These are phyloP conservation scores for Diutina scorzettiae DNA, from an alignment of 1,139 yeast species.

Conservation along the genomic window DNA sequence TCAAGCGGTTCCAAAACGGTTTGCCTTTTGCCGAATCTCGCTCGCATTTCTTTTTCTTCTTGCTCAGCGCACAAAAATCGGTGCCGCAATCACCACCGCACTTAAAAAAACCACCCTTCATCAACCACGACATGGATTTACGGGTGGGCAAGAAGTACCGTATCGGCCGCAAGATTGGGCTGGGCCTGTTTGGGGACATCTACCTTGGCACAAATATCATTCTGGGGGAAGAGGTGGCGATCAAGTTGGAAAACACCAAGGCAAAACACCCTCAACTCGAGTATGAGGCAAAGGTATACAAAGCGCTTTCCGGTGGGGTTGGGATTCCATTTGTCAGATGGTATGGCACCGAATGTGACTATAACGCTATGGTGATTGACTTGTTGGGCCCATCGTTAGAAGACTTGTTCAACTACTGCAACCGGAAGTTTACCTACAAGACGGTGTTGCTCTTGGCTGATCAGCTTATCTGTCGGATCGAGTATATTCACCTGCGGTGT, in stretches of 20 bases:
- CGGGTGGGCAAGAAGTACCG: constrained; percentile 93
- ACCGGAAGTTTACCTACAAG: constrained; percentile 83
- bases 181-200: constrained; percentile 96
- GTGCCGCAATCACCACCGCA: too few species aligned
- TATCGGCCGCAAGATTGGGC: constrained; percentile 91
- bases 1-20: too few species aligned
- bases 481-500: constrained; percentile 89
- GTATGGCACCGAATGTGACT: constrained; percentile 96
- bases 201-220: constrained; percentile 87
- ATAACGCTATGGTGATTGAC: constrained; percentile 94
- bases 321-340: constrained; percentile 96
- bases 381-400: constrained; percentile 91
- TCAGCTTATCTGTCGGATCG: constrained; percentile 88
- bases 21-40: too few species aligned
- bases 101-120: too few species aligned
- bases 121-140: constrained; percentile 39
- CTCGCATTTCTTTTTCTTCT: too few species aligned
- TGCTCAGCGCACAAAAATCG: too few species aligned
- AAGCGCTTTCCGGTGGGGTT: constrained; percentile 90
- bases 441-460: constrained; percentile 89
- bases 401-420: constrained; percentile 91
- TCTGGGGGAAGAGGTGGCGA: constrained; percentile 95
- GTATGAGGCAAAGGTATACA: constrained; percentile 91
- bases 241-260: constrained; percentile 77
- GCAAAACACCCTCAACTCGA: constrained; percentile 97